Evolutionary conservation across 352 stramenopile species (phyloP).

Genomic region (Sclerospora graminicola): DNA sequence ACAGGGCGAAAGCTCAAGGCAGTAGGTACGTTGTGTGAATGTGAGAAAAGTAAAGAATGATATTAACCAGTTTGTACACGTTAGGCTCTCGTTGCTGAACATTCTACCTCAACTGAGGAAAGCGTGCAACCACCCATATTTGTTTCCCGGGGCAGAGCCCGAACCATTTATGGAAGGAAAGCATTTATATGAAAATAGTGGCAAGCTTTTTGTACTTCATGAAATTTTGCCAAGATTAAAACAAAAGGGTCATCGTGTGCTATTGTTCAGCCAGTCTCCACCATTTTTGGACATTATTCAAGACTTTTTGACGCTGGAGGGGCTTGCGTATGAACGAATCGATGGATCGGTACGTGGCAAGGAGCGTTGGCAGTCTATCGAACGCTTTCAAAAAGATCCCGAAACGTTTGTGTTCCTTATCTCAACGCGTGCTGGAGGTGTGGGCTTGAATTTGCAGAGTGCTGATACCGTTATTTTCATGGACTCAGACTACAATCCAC

Average conservation of each 20-base stretch:
- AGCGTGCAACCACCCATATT: slow-evolving; percentile 83
- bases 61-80: background rate
- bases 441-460: slow-evolving; percentile 67
- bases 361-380: slow-evolving; percentile 73
- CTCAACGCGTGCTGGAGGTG: slow-evolving; percentile 56
- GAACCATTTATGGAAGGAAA: slow-evolving; percentile 64
- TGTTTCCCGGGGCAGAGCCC: slow-evolving; percentile 81
- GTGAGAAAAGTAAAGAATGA: background rate
- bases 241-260: slow-evolving; percentile 70
- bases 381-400: slow-evolving; percentile 73
- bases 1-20: slow-evolving; percentile 17
- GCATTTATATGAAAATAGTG: slow-evolving; percentile 69
- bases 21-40: slow-evolving; percentile 10
- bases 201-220: slow-evolving; percentile 81
- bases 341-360: slow-evolving; percentile 68
- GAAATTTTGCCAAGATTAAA: slow-evolving; percentile 71
- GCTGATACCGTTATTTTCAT: slow-evolving; percentile 78
- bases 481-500: slow-evolving; percentile 74
- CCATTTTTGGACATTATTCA: slow-evolving; percentile 73
- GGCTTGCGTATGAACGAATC: slow-evolving; percentile 70
- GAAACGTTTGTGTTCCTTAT: slow-evolving; percentile 86
- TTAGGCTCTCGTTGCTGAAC: slow-evolving; percentile 89
- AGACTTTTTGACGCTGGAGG: slow-evolving; percentile 64
- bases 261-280: slow-evolving; percentile 75
- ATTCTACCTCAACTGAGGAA: slow-evolving; percentile 92